phyloP scores from a whole-genome alignment of 805 yeast species.

The Wickerhamomyces pijperi region DNA sequence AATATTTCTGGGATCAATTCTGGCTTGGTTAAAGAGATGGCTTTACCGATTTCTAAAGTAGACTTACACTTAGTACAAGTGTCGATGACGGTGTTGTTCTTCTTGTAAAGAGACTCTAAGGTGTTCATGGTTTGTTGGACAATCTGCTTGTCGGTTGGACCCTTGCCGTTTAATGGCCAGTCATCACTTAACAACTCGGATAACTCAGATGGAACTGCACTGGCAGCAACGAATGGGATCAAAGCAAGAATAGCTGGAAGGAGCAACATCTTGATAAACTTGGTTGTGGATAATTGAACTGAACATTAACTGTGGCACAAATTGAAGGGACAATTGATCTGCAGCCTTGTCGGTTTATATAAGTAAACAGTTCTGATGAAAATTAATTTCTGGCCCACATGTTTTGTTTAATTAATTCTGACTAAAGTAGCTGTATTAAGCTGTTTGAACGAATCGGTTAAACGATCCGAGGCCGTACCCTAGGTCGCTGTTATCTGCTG shows the following conservation, averaged over 20 bases:
- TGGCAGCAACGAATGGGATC: not conserved
- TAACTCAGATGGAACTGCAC: constrained; percentile 7
- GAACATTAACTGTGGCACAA: too few species aligned
- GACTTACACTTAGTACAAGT: constrained; percentile 25
- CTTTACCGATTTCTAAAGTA: constrained; percentile 25
- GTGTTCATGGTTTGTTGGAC: constrained; percentile 7
- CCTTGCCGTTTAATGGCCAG: constrained; percentile 6
- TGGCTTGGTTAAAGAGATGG: constrained; percentile 27
- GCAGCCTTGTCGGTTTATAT: too few species aligned
- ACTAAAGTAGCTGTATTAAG: too few species aligned
- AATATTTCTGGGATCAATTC: constrained; percentile 30
- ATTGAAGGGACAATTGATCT: too few species aligned
- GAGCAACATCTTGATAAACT: constrained; percentile 2
- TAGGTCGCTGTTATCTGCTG: too few species aligned
- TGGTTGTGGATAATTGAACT: too few species aligned
- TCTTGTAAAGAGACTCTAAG: constrained; percentile 8
- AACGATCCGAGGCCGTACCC: too few species aligned
- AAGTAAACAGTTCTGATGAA: too few species aligned
- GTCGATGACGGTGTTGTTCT: constrained; percentile 8
- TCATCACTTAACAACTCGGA: constrained; percentile 2
- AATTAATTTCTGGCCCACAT: too few species aligned
- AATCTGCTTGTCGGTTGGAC: constrained; percentile 7
- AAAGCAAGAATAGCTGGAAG: constrained; percentile 2
- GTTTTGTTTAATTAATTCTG: too few species aligned
- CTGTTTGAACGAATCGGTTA: too few species aligned